Conservation (phyloP, 2,329 filamentous ascomycete species). For the Metarhizium anisopliae region DNA sequence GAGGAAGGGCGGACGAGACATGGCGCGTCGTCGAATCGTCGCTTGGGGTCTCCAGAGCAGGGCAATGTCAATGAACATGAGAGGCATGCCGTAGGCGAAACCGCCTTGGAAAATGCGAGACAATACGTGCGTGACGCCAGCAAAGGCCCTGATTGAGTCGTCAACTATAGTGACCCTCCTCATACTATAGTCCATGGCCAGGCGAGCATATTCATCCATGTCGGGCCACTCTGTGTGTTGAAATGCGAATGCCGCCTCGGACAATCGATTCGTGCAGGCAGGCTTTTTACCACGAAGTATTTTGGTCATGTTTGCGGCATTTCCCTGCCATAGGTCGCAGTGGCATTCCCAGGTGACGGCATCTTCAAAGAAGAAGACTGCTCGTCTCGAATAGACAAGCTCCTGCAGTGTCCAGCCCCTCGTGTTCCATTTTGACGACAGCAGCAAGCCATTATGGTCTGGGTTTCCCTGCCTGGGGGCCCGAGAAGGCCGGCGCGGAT, state of each 20-base stretch:
- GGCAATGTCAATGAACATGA: slow-evolving; percentile 35
- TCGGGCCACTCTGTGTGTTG: slow-evolving; percentile 35
- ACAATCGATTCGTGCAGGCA: slow-evolving; percentile 23
- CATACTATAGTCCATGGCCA: slow-evolving; percentile 34
- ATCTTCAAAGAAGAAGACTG: slow-evolving; percentile 35
- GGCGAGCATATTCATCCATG: slow-evolving; percentile 34
- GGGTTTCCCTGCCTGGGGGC: slow-evolving; percentile 14
- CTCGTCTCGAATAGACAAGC: slow-evolving; percentile 31
- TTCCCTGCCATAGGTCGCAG: slow-evolving; percentile 33
- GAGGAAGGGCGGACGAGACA: slow-evolving; percentile 27
- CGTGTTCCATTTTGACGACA: slow-evolving; percentile 28
- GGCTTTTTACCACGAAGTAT: slow-evolving; percentile 21
- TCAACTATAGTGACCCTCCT: slow-evolving; percentile 29
- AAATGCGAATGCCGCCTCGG: slow-evolving; percentile 25
- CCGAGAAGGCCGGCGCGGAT: slow-evolving; percentile 22
- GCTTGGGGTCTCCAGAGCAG: slow-evolving; percentile 36
- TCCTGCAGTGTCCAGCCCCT: slow-evolving; percentile 37
- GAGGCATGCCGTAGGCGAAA: slow-evolving; percentile 36
- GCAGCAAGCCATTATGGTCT: slow-evolving; percentile 29
- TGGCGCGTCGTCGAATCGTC: slow-evolving; percentile 29
- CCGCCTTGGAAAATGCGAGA: slow-evolving; percentile 32
- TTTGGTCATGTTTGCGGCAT: slow-evolving; percentile 20
- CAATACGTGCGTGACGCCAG: slow-evolving; percentile 32
- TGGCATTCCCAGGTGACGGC: slow-evolving; percentile 36
- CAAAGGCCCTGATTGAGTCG: slow-evolving; percentile 33